These are phyloP conservation scores for Kodamaea lidongshanica DNA, from an alignment of 805 yeast species.

Conservation along the genomic window DNA sequence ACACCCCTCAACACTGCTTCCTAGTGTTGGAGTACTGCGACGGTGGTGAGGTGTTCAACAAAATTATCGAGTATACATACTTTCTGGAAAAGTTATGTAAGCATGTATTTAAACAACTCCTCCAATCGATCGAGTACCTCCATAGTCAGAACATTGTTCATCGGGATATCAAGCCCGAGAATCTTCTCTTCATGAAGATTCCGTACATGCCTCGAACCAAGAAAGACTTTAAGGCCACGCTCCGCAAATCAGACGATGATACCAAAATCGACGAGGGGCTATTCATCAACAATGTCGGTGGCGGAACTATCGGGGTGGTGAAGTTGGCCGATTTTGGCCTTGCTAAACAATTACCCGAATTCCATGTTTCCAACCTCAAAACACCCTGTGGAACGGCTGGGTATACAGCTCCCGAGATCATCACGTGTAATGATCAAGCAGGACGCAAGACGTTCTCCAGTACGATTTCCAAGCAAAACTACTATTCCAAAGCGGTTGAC, in stretches of 20 bases:
- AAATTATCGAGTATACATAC: slow-evolving; percentile 71
- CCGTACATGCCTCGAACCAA: slow-evolving; percentile 37
- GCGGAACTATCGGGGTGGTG: slow-evolving; percentile 58
- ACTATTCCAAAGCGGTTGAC: slow-evolving; percentile 62
- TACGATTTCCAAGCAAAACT: slow-evolving; percentile 35
- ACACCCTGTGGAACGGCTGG: slow-evolving; percentile 78
- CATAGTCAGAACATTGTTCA: slow-evolving; percentile 68
- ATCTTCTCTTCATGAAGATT: slow-evolving; percentile 57
- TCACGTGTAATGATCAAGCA: slow-evolving; percentile 23
- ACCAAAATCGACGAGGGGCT: slow-evolving; percentile 58
- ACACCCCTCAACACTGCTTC: slow-evolving; percentile 50
- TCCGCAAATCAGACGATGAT: slow-evolving; percentile 52
- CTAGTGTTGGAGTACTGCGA: slow-evolving; percentile 60
- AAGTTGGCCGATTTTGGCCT: slow-evolving; percentile 68
- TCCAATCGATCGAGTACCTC: slow-evolving; percentile 60
- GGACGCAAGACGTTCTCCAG: slow-evolving; percentile 10
- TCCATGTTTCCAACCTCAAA: slow-evolving; percentile 32
- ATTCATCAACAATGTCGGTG: slow-evolving; percentile 48
- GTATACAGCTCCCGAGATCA: slow-evolving; percentile 70
- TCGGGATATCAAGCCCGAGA: slow-evolving; percentile 79
- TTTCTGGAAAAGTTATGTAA: slow-evolving; percentile 67
- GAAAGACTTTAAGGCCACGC: slow-evolving; percentile 19
- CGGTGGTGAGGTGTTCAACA: slow-evolving; percentile 80
- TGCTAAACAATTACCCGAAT: slow-evolving; percentile 45
- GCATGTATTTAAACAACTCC: slow-evolving; percentile 68